Evolutionary conservation across 2,329 filamentous ascomycete species (phyloP).

Genomic region (Eurotiales sp.): DNA sequence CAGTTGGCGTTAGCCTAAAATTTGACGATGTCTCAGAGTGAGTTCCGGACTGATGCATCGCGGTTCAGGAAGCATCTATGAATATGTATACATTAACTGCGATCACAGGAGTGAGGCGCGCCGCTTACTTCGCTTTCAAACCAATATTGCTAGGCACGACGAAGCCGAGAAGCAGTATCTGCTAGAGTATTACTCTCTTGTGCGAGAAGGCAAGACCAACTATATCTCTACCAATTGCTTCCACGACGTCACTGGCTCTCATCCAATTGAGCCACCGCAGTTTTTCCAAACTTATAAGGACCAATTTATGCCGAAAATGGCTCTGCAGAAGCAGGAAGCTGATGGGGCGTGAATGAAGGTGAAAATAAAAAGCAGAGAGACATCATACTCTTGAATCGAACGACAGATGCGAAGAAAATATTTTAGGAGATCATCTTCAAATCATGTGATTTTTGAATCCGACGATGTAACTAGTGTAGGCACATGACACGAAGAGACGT

Average conservation of each 20-base stretch:
- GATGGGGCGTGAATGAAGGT: conserved; percentile 3
- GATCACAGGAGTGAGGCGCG: conserved; percentile 28
- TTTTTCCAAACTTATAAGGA: conserved; percentile 48
- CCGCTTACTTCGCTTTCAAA: conserved; percentile 36
- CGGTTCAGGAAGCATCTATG: background rate
- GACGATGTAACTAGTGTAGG: too few relatives aligned
- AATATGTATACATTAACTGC: background rate
- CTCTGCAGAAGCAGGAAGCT: conserved; percentile 10
- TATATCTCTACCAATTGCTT: conserved; percentile 52
- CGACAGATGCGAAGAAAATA: too few relatives aligned
- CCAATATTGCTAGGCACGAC: conserved; percentile 31
- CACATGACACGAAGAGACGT: too few relatives aligned
- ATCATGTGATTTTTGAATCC: too few relatives aligned
- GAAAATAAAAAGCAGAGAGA: background rate
- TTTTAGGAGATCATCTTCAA: too few relatives aligned
- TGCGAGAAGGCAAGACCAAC: conserved; percentile 53
- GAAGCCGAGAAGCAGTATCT: conserved; percentile 46
- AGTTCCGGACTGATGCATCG: conserved; percentile 14
- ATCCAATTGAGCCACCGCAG: conserved; percentile 46
- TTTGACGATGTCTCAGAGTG: conserved; percentile 48
- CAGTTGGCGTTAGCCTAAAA: conserved; percentile 41
- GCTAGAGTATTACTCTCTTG: conserved; percentile 52
- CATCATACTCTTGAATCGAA: too few relatives aligned
- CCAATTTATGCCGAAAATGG: conserved; percentile 29
- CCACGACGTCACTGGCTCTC: conserved; percentile 46